Evolutionary conservation across 1,284 basidiomycete species (phyloP).

Genomic region (Austropuccinia psidii): DNA sequence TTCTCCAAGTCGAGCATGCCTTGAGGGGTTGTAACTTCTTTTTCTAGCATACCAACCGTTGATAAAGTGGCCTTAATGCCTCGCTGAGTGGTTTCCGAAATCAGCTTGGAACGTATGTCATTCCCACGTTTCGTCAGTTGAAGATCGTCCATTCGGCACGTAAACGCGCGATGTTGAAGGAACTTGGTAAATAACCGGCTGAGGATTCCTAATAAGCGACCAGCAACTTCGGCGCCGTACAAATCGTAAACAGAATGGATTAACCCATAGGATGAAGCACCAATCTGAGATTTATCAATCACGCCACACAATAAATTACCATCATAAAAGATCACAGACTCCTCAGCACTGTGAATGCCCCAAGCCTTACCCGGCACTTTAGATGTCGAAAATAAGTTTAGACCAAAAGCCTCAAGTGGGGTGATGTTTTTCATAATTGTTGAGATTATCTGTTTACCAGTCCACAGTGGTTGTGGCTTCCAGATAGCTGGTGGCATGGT

Average conservation of each 20-base stretch:
- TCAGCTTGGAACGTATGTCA: constrained; percentile 59
- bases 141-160: constrained; percentile 98
- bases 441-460: constrained; percentile 94
- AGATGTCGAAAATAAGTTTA: constrained; percentile 78
- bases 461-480: constrained; percentile 87
- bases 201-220: constrained; percentile 82
- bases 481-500: constrained; percentile 86
- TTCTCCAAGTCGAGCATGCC: constrained; percentile 53
- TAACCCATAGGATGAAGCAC: constrained; percentile 89
- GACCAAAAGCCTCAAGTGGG: constrained; percentile 67
- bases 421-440: constrained; percentile 88
- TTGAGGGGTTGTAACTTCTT: constrained; percentile 56
- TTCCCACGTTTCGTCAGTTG: constrained; percentile 79
- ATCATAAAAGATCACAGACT: constrained; percentile 80
- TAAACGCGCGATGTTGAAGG: constrained; percentile 92
- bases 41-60: constrained; percentile 67
- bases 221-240: constrained; percentile 85
- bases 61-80: constrained; percentile 77
- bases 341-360: constrained; percentile 61
- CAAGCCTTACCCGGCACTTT: constrained; percentile 76
- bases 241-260: constrained; percentile 98
- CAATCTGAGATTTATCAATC: constrained; percentile 95
- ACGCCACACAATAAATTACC: constrained; percentile 88
- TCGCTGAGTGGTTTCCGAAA: constrained; percentile 62
- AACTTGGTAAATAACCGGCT: constrained; percentile 94